Evolutionary conservation across 2,329 filamentous ascomycete species (phyloP).

Genomic region (Sporothrix protearum): DNA sequence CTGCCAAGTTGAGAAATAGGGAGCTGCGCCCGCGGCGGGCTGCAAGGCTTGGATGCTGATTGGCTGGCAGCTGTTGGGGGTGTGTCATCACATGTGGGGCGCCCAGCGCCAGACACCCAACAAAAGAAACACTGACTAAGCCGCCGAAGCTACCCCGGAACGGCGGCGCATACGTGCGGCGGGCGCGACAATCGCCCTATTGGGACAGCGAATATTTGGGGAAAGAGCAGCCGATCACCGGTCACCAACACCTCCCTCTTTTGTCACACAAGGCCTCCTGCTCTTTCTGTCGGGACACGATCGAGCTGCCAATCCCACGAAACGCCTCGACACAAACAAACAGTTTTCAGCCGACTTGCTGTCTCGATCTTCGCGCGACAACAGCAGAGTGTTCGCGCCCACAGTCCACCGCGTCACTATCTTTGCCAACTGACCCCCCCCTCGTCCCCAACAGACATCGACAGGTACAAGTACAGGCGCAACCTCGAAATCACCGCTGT

Average conservation of each 20-base stretch:
- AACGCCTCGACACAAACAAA: not conserved
- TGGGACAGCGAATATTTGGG: constrained; percentile 5
- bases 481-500: not conserved
- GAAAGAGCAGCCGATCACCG: not conserved
- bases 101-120: not conserved
- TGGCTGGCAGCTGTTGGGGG: constrained; percentile 7
- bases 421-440: not conserved
- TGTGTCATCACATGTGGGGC: constrained; percentile 7
- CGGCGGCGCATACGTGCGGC: not conserved
- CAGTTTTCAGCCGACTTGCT: not conserved
- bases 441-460: not conserved
- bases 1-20: not conserved
- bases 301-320: not conserved
- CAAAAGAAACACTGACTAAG: constrained; percentile 14
- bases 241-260: not conserved
- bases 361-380: not conserved
- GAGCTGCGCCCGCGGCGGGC: not conserved
- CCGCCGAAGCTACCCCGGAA: constrained; percentile 3
- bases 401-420: not conserved
- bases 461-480: not conserved
- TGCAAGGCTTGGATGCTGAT: not conserved
- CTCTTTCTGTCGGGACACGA: not conserved
- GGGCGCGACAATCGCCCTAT: not conserved
- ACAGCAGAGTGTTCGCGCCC: not conserved
- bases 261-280: not conserved